Percentiles rank a stretch among this genome's conserved stretches.
Conservation (phyloP, 768 basidiomycete genomes). For the Psilocybe cyanescens region DNA sequence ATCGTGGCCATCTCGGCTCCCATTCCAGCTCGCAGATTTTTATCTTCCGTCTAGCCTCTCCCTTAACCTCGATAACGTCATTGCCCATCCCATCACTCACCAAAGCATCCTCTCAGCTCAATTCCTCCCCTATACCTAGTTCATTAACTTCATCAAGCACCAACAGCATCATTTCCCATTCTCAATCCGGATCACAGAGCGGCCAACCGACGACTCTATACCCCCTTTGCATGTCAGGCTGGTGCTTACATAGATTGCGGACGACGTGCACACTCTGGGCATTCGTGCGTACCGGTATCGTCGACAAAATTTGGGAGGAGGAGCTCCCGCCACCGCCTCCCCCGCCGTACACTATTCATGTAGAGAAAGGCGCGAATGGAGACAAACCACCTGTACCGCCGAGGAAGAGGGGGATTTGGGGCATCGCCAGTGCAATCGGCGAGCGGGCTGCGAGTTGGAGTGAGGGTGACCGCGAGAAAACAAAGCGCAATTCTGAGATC, state of each 20-base stretch:
- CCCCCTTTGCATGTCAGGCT: constrained; percentile 83
- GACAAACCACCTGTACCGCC: constrained; percentile 69
- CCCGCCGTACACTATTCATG: constrained; percentile 30
- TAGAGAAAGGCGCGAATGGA: constrained; percentile 16
- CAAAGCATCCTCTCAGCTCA: constrained; percentile 32
- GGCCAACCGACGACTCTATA: constrained; percentile 54
- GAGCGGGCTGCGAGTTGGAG: constrained; percentile 65
- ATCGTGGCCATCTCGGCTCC: constrained; percentile 30
- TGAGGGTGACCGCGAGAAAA: constrained; percentile 34
- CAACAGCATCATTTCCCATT: constrained; percentile 23
- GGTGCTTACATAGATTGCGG: constrained; percentile 83
- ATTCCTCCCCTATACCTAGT: constrained; percentile 18
- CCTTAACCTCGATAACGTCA: constrained; percentile 31
- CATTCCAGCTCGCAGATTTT: constrained; percentile 52
- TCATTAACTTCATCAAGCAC: constrained; percentile 15
- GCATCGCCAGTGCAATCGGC: constrained; percentile 65
- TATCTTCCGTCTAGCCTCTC: constrained; percentile 67
- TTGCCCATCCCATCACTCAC: constrained; percentile 38
- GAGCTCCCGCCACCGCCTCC: constrained; percentile 49
- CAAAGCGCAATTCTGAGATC: constrained; percentile 32
- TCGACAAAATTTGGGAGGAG: constrained; percentile 92
- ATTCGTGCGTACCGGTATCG: constrained; percentile 78
- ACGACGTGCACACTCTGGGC: constrained; percentile 92
- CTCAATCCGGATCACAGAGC: constrained; percentile 24
- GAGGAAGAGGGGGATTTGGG: constrained; percentile 66